Base-by-base conservation (phyloP, 371 early-diverging fungal genomes). In the Syncephalastrum racemosum region DNA sequence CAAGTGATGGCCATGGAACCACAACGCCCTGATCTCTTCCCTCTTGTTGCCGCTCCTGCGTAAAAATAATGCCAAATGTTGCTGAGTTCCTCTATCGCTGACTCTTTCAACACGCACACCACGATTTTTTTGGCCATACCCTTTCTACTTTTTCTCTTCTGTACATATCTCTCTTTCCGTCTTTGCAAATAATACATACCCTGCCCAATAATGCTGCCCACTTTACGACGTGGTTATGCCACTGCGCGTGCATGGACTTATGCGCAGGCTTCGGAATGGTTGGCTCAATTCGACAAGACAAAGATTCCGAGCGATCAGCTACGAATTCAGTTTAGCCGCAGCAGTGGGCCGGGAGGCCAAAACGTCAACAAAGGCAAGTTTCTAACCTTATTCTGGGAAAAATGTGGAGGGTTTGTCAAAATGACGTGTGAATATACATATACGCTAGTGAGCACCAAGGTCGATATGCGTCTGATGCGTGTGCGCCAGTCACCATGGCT, bases 341-440 rank as follows among this genome's bases (percentile, higher is more conserved):
- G 79, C 39, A 84, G 90, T 66, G 93, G 93, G 1, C 91, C 94
- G 6, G 94, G 94, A 25, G 94, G 94, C 22, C 94, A 94, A 62
- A 94, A 94, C 65, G 96, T 95, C 41, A 95, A 94, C 81, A 94
- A 94, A 82, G 85, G 89, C 67, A 59, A 46, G 36, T 31, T 8
- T 31, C 2, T 31, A 31, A 31, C 36, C 36, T 31, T 31, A 31
- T 10, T 10, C 25, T 31, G 36, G n/a, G n/a, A 31, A 31, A 31
- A 31, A 27, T 6, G 27, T 27, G 27, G 36, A 10, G 36, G 36
- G 36, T 6, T 7, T 31, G 25, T 40, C 24, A 42, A 18, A 39
- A 43, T 27, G 24, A 25, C 15, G n/a, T 50, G 25, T 20, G 13
- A 22, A 24, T 24, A 15, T 8, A 19, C 23, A 23, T 3, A 15